A percentile compares a stretch with the other conserved stretches of the same genome.
These are phyloP conservation scores for Chloranthus sessilifolius DNA, from an alignment of 164 flowering plant species.

Conservation along the genomic window DNA sequence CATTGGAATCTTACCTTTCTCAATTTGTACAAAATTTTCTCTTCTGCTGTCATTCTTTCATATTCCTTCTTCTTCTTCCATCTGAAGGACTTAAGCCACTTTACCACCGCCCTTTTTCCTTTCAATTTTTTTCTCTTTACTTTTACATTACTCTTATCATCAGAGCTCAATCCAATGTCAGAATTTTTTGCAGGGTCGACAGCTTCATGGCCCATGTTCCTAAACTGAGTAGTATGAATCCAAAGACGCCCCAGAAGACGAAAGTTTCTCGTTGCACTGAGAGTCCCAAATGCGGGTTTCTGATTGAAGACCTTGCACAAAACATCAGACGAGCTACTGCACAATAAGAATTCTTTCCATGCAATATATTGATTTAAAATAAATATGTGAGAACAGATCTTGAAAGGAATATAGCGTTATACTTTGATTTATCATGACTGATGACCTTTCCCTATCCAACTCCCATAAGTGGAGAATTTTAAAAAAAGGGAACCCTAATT, in stretches of 20 bases:
- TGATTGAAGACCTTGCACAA: conserved; percentile 36
- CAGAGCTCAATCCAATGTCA: conserved; percentile 11
- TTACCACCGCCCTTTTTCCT: conserved; percentile 91
- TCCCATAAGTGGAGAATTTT: too few species aligned
- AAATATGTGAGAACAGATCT: too few species aligned
- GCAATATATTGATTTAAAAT: background rate
- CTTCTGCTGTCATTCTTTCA: conserved; percentile 89
- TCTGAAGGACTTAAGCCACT: conserved; percentile 90
- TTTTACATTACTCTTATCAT: conserved; percentile 25
- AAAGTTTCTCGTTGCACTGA: conserved; percentile 9
- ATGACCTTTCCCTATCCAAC: too few species aligned
- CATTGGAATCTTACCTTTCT: conserved; percentile 45
- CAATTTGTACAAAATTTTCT: conserved; percentile 71
- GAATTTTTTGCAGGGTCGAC: conserved; percentile 16
- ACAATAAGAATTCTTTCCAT: conserved; percentile 9
- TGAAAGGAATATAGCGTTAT: too few species aligned
- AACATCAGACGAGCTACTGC: conserved; percentile 29
- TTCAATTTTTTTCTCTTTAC: conserved; percentile 74
- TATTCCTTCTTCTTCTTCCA: conserved; percentile 88
- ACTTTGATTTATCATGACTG: too few species aligned
- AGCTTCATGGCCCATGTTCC: conserved; percentile 15
- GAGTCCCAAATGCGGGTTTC: conserved; percentile 15
- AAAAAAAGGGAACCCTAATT: too few species aligned
- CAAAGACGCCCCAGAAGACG: conserved; percentile 9
- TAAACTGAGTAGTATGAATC: conserved; percentile 35